Evolutionary conservation across 306 rosid genomes (phyloP).

Genomic region (Oemleria cerasiformis): DNA sequence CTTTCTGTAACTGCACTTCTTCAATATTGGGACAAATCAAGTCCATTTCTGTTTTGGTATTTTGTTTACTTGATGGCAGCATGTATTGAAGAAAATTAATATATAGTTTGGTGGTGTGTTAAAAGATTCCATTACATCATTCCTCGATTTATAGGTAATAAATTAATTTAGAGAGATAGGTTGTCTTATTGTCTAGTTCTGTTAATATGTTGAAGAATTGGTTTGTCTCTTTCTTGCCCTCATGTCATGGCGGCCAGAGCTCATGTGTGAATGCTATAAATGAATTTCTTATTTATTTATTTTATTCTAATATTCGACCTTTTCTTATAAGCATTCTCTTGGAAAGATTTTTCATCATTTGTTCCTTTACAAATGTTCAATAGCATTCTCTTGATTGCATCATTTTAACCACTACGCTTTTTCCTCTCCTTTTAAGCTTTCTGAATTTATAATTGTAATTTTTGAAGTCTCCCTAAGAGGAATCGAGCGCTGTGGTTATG

Average conservation of each 20-base stretch:
- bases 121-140: not conserved
- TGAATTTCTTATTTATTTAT: not conserved
- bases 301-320: not conserved
- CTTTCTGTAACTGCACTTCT: not conserved
- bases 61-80: not conserved
- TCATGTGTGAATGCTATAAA: not conserved
- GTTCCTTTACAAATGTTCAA: not conserved
- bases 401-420: not conserved
- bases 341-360: not conserved
- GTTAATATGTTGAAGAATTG: not conserved
- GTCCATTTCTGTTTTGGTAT: not conserved
- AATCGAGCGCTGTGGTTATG: slow-evolving; percentile 18
- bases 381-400: slow-evolving; percentile 4
- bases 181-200: not conserved
- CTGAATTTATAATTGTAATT: not conserved
- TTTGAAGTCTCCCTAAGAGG: slow-evolving; percentile 27
- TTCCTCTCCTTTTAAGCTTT: not conserved
- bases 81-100: too few species aligned
- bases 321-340: not conserved
- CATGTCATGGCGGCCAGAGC: slow-evolving; percentile 6
- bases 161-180: not conserved
- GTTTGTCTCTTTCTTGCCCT: not conserved
- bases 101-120: too few species aligned
- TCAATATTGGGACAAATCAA: not conserved
- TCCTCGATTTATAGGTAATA: not conserved